phyloP scores from a whole-genome alignment of 164 flowering plant species.

The Berberis vulgaris region DNA sequence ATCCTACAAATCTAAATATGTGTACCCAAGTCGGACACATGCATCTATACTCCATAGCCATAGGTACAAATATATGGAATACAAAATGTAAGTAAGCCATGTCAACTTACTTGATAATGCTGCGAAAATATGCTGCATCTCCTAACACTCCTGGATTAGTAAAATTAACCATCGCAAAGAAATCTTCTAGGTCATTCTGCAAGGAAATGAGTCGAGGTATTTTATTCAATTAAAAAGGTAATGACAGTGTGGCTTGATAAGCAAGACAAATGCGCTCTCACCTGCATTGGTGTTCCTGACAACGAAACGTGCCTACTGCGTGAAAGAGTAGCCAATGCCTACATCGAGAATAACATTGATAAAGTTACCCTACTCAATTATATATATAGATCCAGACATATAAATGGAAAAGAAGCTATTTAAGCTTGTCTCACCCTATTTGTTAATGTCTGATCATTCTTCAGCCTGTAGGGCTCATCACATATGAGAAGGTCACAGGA shows the following conservation, averaged over 20 bases:
- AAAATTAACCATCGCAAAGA: constrained; percentile 97
- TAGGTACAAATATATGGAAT: not conserved
- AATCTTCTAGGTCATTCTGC: constrained; percentile 98
- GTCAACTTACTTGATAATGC: constrained; percentile 72
- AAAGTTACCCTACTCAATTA: not conserved
- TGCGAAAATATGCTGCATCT: constrained; percentile 84
- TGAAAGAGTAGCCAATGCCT: constrained; percentile 90
- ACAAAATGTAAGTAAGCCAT: not conserved
- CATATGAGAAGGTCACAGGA: constrained; percentile 96
- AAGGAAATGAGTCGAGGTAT: constrained; percentile 3
- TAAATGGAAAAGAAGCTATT: not conserved
- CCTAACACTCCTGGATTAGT: constrained; percentile 95
- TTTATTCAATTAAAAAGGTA: not conserved
- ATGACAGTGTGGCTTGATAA: constrained; percentile 1
- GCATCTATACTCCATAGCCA: too few relatives aligned
- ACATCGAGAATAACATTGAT: not conserved
- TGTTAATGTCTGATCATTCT: constrained; percentile 93
- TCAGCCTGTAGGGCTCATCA: constrained; percentile 96
- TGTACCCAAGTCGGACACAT: too few relatives aligned
- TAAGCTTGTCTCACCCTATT: constrained; percentile 51
- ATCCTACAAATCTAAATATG: too few relatives aligned
- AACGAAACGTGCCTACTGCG: constrained; percentile 81
- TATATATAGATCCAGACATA: not conserved
- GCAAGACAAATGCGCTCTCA: constrained; percentile 14
- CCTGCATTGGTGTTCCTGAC: constrained; percentile 99